These are phyloP conservation scores for Yamadazyma diospyri DNA, from an alignment of 1,139 yeast species.

Conservation along the genomic window DNA sequence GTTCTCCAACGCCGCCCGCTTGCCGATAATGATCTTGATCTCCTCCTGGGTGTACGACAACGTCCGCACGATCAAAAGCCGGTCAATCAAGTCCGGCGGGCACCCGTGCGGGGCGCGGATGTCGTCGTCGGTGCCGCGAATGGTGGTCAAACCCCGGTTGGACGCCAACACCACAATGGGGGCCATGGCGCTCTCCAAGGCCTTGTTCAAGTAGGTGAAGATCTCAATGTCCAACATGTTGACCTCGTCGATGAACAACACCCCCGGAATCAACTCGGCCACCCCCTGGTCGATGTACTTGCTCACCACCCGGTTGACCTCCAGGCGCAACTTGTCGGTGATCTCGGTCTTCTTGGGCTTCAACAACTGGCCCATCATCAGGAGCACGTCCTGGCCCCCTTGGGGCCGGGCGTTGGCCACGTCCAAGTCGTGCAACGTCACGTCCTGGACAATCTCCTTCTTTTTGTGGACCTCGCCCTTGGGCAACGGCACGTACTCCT, in stretches of 20 bases:
- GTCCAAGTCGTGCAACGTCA: slow-evolving; percentile 92
- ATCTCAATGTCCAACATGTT: slow-evolving; percentile 97
- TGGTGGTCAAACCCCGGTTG: slow-evolving; percentile 88
- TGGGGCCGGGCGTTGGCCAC: slow-evolving; percentile 97
- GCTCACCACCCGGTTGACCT: slow-evolving; percentile 93
- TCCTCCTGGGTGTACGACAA: slow-evolving; percentile 83
- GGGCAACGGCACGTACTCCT: slow-evolving; percentile 97
- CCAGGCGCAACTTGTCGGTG: slow-evolving; percentile 89
- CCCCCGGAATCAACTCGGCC: slow-evolving; percentile 98
- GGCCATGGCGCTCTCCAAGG: slow-evolving; percentile 86
- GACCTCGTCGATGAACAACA: slow-evolving; percentile 93
- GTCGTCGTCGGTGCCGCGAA: slow-evolving; percentile 87
- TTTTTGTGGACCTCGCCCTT: slow-evolving; percentile 98
- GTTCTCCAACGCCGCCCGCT: slow-evolving; percentile 75
- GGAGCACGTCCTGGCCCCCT: slow-evolving; percentile 97
- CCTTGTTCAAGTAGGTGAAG: slow-evolving; percentile 90
- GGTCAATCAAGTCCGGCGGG: slow-evolving; percentile 91
- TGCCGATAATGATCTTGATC: slow-evolving; percentile 73
- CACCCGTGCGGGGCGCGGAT: slow-evolving; percentile 88
- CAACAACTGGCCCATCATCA: slow-evolving; percentile 97
- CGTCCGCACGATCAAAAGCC: slow-evolving; percentile 88
- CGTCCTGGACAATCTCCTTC: slow-evolving; percentile 97
- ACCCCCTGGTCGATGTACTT: slow-evolving; percentile 97
- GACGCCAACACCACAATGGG: slow-evolving; percentile 95
- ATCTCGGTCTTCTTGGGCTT: slow-evolving; percentile 98